phyloP scores from a whole-genome alignment of 202 grass and related monocot genomes.

The Carex sylvatica region DNA sequence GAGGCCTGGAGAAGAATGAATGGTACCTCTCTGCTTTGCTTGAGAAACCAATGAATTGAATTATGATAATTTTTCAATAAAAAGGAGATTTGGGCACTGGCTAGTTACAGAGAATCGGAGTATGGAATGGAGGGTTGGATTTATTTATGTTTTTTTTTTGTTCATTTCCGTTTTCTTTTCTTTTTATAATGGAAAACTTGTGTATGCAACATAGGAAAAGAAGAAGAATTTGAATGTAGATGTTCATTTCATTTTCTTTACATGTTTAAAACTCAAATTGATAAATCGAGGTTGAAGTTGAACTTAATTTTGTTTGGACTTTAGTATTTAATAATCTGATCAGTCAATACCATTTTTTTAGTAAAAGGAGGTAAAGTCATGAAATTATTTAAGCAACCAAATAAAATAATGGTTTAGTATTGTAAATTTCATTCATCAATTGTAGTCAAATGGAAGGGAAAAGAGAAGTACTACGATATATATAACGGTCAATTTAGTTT shows the following conservation, averaged over 20 bases:
- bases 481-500: too few species aligned
- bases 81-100: background rate
- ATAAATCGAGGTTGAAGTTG: background rate
- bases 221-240: conserved; percentile 1
- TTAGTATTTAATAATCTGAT: background rate
- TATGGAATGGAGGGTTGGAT: background rate
- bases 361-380: too few species aligned
- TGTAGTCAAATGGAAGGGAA: too few species aligned
- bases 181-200: background rate
- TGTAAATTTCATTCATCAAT: too few species aligned
- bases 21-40: conserved; percentile 81
- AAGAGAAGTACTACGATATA: too few species aligned
- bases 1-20: conserved; percentile 63
- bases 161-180: background rate
- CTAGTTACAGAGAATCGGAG: background rate
- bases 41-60: conserved; percentile 73
- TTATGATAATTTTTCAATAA: conserved; percentile 2
- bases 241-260: background rate
- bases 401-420: too few species aligned
- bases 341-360: background rate
- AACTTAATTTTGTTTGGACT: background rate
- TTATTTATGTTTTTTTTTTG: background rate
- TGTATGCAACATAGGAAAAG: conserved; percentile 8
- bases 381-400: too few species aligned
- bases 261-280: background rate